A percentile compares a stretch with the other conserved stretches of the same genome.
Conservation (phyloP, 1,139 yeast species). For the Saccharomyces hybrid region DNA sequence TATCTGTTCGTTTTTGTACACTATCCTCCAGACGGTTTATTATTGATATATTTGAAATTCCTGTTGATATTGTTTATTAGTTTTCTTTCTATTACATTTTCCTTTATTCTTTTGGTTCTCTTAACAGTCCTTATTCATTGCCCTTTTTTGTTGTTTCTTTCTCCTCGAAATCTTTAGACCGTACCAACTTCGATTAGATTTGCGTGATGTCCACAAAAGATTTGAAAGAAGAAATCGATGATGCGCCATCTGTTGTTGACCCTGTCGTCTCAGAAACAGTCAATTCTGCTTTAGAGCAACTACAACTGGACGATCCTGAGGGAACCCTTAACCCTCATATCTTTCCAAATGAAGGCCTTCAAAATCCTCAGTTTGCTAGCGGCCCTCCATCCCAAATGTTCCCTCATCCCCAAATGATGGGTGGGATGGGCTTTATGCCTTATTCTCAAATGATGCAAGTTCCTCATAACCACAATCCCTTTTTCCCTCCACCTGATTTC, state of each 20-base stretch:
- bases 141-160: neutral
- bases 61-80: neutral
- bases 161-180: neutral
- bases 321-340: neutral
- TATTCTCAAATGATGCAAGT: slow-evolving; percentile 32
- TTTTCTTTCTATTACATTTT: neutral
- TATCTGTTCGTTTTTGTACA: neutral
- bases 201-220: neutral
- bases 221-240: neutral
- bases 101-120: neutral
- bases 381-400: slow-evolving; percentile 17
- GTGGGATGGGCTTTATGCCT: slow-evolving; percentile 28
- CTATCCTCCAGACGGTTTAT: neutral
- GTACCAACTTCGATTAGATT: neutral
- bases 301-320: slow-evolving; percentile 24
- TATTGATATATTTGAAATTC: neutral
- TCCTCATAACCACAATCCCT: slow-evolving; percentile 24
- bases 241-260: slow-evolving; percentile 9
- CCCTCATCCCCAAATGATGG: slow-evolving; percentile 26
- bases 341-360: neutral
- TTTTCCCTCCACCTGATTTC: slow-evolving; percentile 25
- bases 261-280: slow-evolving; percentile 23
- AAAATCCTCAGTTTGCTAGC: slow-evolving; percentile 4
- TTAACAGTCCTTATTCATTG: neutral
- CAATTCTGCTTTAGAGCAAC: slow-evolving; percentile 29